Percentiles rank a stretch among this genome's conserved stretches.
Evolutionary conservation across 2,329 filamentous ascomycete species (phyloP).

Genomic region (Penicillium sp.): DNA sequence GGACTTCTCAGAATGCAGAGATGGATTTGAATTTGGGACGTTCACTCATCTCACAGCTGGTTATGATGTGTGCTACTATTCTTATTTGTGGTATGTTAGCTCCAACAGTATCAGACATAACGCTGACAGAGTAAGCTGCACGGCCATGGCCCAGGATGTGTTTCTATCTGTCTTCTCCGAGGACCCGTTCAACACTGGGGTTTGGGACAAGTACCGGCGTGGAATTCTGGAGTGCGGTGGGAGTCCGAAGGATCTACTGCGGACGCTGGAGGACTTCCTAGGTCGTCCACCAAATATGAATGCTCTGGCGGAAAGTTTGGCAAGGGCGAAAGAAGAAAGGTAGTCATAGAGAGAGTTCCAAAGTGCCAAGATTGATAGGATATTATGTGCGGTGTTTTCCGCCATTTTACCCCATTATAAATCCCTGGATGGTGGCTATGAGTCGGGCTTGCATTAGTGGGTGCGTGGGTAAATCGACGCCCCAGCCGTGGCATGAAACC

Average conservation of each 20-base stretch:
- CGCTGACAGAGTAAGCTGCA: neutral
- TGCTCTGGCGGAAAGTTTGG: neutral
- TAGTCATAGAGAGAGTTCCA: too few species aligned
- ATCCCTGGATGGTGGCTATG: too few species aligned
- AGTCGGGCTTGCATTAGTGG: too few species aligned
- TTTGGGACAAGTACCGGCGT: neutral
- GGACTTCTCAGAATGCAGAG: neutral
- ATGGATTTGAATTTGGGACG: neutral
- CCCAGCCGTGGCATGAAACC: too few species aligned
- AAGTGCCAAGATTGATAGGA: too few species aligned
- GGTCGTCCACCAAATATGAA: neutral
- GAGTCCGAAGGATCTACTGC: neutral
- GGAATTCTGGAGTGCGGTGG: neutral
- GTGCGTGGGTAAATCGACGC: too few species aligned
- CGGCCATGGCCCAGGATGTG: neutral
- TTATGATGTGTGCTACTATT: neutral
- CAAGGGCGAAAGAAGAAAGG: neutral
- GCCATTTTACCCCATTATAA: too few species aligned
- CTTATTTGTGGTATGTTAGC: neutral
- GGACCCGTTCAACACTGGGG: neutral
- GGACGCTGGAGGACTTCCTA: neutral
- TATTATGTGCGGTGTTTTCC: too few species aligned
- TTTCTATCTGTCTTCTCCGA: neutral
- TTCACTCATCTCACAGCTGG: neutral
- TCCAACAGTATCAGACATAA: neutral